phyloP scores from a whole-genome alignment of 306 rosid species.

The Acacia crassicarpa region DNA sequence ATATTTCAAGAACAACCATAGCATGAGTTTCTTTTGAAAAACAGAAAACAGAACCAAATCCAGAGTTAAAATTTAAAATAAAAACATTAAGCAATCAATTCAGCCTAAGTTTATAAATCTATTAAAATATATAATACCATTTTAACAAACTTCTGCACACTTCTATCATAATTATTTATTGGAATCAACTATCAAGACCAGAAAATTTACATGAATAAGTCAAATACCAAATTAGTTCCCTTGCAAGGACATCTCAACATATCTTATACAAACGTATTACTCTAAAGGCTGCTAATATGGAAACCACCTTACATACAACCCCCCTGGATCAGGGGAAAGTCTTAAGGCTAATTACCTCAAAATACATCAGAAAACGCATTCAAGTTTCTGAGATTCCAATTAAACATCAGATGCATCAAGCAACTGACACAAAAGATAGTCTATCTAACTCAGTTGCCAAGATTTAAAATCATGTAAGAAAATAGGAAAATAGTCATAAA shows the following conservation, averaged over 20 bases:
- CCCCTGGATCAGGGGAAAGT: neutral
- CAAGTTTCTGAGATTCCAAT: neutral
- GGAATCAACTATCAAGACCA: neutral
- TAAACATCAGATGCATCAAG: neutral
- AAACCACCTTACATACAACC: neutral
- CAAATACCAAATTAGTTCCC: neutral
- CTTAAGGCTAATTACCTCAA: neutral
- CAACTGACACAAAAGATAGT: neutral
- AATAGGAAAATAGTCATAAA: neutral
- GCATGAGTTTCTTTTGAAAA: neutral
- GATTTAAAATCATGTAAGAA: neutral
- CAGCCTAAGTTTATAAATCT: neutral
- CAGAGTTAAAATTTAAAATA: neutral
- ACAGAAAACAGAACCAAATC: neutral
- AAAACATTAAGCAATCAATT: neutral
- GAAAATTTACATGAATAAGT: neutral
- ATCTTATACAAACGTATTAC: neutral
- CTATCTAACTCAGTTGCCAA: neutral
- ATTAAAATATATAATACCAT: conserved; percentile 1
- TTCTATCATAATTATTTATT: neutral
- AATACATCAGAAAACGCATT: neutral
- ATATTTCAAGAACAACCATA: neutral
- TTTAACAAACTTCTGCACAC: neutral
- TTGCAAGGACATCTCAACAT: neutral
- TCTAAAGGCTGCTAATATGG: neutral